Evolutionary conservation across 257 asterid species (phyloP).

Genomic region (Nicotiana benthamiana): DNA sequence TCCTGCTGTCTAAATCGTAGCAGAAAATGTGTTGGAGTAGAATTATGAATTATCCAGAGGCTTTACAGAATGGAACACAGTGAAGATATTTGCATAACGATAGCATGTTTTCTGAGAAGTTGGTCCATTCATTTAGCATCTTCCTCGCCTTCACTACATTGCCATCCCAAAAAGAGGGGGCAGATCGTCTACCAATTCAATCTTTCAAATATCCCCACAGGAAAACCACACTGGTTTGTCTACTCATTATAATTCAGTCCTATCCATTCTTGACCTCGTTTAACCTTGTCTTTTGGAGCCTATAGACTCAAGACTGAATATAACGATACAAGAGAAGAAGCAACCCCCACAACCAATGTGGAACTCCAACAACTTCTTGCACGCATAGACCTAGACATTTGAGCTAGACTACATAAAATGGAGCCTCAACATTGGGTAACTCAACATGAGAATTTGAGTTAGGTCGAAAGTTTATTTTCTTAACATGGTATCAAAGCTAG

Average conservation of each 20-base stretch:
- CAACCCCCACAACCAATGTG: too few relatives aligned
- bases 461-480: too few relatives aligned
- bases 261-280: neutral
- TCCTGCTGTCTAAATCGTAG: neutral
- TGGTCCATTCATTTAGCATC: neutral
- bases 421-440: too few relatives aligned
- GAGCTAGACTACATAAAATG: too few relatives aligned
- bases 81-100: neutral
- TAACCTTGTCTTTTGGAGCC: neutral
- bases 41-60: neutral
- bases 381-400: too few relatives aligned
- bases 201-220: neutral
- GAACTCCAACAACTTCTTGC: too few relatives aligned
- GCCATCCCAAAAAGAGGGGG: neutral
- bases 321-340: neutral
- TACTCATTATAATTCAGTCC: neutral
- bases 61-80: neutral
- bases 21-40: neutral
- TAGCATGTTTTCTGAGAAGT: neutral
- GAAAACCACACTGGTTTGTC: neutral
- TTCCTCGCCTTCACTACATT: neutral
- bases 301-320: neutral
- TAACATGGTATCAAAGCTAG: too few relatives aligned
- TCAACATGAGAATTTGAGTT: too few relatives aligned
- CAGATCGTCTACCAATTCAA: neutral